Evolutionary conservation across 495 filamentous ascomycete genomes (phyloP), one percentile per base, ranked within the genome.

Genomic region (Parachaetomium inaequale): DNA sequence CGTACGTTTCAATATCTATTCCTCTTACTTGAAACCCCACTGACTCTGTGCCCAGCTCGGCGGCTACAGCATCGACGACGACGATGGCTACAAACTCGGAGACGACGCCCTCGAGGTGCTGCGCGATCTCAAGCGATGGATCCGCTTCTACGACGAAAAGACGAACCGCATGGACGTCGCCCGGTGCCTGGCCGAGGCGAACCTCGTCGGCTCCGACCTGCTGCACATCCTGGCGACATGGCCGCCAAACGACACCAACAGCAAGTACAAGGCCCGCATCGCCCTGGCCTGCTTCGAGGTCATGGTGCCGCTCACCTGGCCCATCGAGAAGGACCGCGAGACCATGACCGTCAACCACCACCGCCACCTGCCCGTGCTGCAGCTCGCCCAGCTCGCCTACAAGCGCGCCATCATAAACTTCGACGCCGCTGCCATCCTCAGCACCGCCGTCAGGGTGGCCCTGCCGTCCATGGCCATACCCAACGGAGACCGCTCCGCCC

Each of bases 281-380:
- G 88, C 91, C 23, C 75, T 96, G 64, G 89, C 91, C 55, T 96
- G 91, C 72, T 79, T 97, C 75, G 93, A 98, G 72, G 79, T 99
- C 53, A 84, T 99, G 64, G 92, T 96, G 2, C 93, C 93, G 31
- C 79, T 99, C 67, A 99, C 94, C 29, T 98, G 93, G 93, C 93
- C 93, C 11, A 78, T 94, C 61, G 91, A 97, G 65, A 86, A 88
- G 64, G 84, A 93, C 64, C 61, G 61, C 42, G 79, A 82, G 28
- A 82, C 90, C 64, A 94, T 93, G 88, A 98, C 92, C 4, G 78
- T 90, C 65, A 97, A 98, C 72, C 92, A 98, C 70, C 88, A 94
- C 69, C 85, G 91, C 50, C 95, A 99, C 74, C 80, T 90, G 26
- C 91, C 93, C 7, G 95, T 91, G 54, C 78, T 99, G 12, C 87